A percentile compares a stretch with the other conserved stretches of the same genome.
phyloP scores from a whole-genome alignment of 257 asterid genomes.

The Penstemon barbatus region DNA sequence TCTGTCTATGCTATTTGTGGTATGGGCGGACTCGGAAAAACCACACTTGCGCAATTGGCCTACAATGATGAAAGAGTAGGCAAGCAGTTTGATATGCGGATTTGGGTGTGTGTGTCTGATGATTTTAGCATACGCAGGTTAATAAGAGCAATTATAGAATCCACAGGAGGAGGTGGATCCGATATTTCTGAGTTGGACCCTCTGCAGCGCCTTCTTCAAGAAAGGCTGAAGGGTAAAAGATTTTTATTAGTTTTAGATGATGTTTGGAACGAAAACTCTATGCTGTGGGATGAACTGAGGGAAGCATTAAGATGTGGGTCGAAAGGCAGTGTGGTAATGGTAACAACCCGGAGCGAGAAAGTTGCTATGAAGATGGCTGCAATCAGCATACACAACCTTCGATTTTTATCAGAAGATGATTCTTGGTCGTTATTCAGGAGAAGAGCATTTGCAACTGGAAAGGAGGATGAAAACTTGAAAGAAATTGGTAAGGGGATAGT shows the following conservation, averaged over 20 bases:
- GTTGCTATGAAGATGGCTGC: constrained; percentile 19
- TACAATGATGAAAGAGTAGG: constrained; percentile 26
- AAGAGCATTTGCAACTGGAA: constrained; percentile 15
- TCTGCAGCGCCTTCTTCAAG: constrained; percentile 17
- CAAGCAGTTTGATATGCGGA: constrained; percentile 19
- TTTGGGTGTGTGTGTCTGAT: constrained; percentile 31
- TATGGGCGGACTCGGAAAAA: constrained; percentile 27
- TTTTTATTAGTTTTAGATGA: no score
- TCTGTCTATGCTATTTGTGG: constrained; percentile 17
- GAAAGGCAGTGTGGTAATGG: no score
- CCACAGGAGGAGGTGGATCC: not conserved
- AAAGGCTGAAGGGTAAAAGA: constrained; percentile 23
- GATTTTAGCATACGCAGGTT: constrained; percentile 14
- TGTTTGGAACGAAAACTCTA: no score
- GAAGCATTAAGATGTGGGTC: no score
- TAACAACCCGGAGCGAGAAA: no score
- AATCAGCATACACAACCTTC: not conserved
- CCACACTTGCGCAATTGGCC: constrained; percentile 29
- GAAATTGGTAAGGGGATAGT: no score
- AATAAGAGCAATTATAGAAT: no score
- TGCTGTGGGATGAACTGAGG: no score
- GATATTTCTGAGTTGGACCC: constrained; percentile 21
- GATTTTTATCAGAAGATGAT: constrained; percentile 18
- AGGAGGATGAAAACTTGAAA: not conserved
- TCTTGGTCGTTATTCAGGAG: constrained; percentile 28